Conservation (phyloP, 306 rosid genomes). For the Betula pendula region DNA sequence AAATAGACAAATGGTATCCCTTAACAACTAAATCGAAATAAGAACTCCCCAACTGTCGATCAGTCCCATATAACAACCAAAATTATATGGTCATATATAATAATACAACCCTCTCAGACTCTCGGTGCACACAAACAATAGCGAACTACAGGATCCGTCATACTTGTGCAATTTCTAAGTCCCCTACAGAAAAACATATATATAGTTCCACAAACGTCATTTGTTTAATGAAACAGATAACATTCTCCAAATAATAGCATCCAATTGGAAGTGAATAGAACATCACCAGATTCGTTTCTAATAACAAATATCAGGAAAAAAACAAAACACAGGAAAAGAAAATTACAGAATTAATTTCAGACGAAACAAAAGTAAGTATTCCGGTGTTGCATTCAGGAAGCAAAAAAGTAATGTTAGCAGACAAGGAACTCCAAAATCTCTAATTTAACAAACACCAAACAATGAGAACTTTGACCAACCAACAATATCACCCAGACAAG, state of each 20-base stretch:
- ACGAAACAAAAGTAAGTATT: neutral
- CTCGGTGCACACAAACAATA: neutral
- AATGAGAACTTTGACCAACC: neutral
- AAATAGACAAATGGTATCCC: neutral
- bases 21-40: neutral
- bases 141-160: neutral
- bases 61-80: neutral
- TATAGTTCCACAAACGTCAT: neutral
- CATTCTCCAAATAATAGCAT: neutral
- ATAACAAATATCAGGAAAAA: neutral
- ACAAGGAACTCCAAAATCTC: neutral
- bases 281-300: neutral
- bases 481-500: constrained; percentile 4
- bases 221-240: neutral
- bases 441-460: constrained; percentile 10
- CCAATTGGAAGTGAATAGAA: neutral
- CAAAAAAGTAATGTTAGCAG: constrained; percentile 2
- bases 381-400: neutral
- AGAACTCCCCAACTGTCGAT: neutral
- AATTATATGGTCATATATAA: neutral
- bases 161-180: neutral
- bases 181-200: neutral
- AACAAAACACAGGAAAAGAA: constrained; percentile 15
- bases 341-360: neutral
- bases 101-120: neutral